Percentiles rank a stretch among this genome's conserved stretches.
Conservation (phyloP, 768 basidiomycete species). For the Termitomyces sp. region DNA sequence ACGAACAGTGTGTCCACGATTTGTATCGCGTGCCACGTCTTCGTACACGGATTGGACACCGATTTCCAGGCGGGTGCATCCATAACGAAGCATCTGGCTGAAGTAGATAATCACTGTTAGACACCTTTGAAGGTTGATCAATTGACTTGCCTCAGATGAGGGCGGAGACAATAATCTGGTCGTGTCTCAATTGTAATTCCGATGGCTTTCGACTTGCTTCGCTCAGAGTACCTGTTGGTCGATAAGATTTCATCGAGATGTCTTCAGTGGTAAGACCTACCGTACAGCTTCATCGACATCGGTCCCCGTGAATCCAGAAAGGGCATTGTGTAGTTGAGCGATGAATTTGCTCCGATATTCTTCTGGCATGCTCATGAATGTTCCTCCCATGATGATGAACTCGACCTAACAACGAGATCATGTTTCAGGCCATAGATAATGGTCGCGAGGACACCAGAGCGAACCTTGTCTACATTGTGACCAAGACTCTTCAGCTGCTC, state of each 20-base stretch:
- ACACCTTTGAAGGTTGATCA: neutral
- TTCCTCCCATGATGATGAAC: conserved; percentile 96
- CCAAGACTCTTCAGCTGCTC: conserved; percentile 96
- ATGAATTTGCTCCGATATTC: conserved; percentile 92
- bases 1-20: conserved; percentile 97
- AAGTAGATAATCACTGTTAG: neutral
- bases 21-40: conserved; percentile 98
- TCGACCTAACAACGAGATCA: conserved; percentile 49
- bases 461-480: conserved; percentile 93
- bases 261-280: conserved; percentile 25
- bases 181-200: conserved; percentile 99
- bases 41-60: conserved; percentile 99
- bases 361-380: conserved; percentile 99
- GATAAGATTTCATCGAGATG: neutral
- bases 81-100: conserved; percentile 98
- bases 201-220: conserved; percentile 96
- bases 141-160: conserved; percentile 72
- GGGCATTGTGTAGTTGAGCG: conserved; percentile 93
- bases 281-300: conserved; percentile 95
- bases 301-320: conserved; percentile 89
- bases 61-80: conserved; percentile 96
- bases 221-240: conserved; percentile 75
- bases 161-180: conserved; percentile 95
- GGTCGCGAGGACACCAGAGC: neutral
- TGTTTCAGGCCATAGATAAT: neutral